These are phyloP conservation scores for Albifimbria verrucaria DNA, from an alignment of 2,329 filamentous ascomycete species.

Conservation along the genomic window DNA sequence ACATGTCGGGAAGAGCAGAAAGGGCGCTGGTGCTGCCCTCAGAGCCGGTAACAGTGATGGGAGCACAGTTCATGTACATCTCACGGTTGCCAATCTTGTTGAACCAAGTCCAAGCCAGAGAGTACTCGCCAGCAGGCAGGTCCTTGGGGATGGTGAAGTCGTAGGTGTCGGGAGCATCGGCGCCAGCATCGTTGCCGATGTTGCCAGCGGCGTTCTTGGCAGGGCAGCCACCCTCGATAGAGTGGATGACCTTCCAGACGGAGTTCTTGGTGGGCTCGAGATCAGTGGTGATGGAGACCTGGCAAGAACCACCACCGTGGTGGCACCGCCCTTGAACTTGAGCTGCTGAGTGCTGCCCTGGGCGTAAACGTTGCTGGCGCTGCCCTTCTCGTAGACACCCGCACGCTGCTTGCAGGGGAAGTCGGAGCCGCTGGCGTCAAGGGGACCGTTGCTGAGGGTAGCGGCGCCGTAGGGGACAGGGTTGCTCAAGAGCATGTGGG, in stretches of 20 bases:
- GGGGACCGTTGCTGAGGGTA: slow-evolving; percentile 57
- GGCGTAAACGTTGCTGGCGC: slow-evolving; percentile 55
- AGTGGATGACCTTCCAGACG: slow-evolving; percentile 86
- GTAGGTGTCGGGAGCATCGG: slow-evolving; percentile 53
- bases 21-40: slow-evolving; percentile 51
- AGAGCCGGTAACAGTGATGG: slow-evolving; percentile 60
- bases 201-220: slow-evolving; percentile 56
- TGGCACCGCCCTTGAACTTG: slow-evolving; percentile 75
- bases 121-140: slow-evolving; percentile 72
- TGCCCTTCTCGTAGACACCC: slow-evolving; percentile 41
- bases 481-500: slow-evolving; percentile 71
- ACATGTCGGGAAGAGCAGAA: slow-evolving; percentile 65
- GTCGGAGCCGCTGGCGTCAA: slow-evolving; percentile 56
- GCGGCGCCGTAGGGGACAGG: slow-evolving; percentile 60
- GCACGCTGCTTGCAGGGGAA: slow-evolving; percentile 79
- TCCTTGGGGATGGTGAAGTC: slow-evolving; percentile 68
- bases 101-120: slow-evolving; percentile 91
- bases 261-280: slow-evolving; percentile 60
- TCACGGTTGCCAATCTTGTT: slow-evolving; percentile 91
- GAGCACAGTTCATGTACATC: slow-evolving; percentile 96
- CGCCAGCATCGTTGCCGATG: slow-evolving; percentile 43
- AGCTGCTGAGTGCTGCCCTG: slow-evolving; percentile 44
- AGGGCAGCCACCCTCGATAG: slow-evolving; percentile 82
- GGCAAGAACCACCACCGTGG: too few relatives aligned
- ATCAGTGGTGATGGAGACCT: slow-evolving; percentile 82